A percentile compares a stretch with the other conserved stretches of the same genome.
These are phyloP conservation scores for Orbilia ellipsospora DNA, from an alignment of 2,329 filamentous ascomycete species.

Conservation along the genomic window DNA sequence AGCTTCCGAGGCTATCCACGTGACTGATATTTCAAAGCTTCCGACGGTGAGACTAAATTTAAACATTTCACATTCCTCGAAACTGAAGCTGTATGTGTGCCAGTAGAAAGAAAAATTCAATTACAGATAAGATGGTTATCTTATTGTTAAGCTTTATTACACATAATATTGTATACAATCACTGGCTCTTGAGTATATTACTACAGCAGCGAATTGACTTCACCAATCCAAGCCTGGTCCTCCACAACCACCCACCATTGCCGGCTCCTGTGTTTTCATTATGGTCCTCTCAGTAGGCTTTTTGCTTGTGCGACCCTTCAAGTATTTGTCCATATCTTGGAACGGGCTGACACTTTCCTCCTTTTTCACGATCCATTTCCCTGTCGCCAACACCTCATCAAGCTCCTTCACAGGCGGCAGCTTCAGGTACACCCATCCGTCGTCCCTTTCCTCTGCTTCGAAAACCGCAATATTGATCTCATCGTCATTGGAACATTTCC, in stretches of 20 bases:
- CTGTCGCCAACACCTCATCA: conserved; percentile 80
- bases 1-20: too few relatives aligned
- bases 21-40: too few relatives aligned
- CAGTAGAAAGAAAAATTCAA: too few relatives aligned
- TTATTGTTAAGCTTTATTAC: too few relatives aligned
- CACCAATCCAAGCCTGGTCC: conserved; percentile 46
- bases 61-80: too few relatives aligned
- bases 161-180: too few relatives aligned
- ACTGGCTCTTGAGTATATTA: too few relatives aligned
- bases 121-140: too few relatives aligned
- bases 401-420: conserved; percentile 83
- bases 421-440: conserved; percentile 82
- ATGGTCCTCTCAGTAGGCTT: conserved; percentile 42
- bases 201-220: background rate
- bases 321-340: conserved; percentile 65
- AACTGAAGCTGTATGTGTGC: too few relatives aligned
- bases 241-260: conserved; percentile 41
- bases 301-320: conserved; percentile 66
- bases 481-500: conserved; percentile 79
- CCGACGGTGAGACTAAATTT: too few relatives aligned
- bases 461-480: conserved; percentile 85
- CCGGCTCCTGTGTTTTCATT: conserved; percentile 42
- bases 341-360: conserved; percentile 67
- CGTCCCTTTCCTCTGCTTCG: conserved; percentile 76
- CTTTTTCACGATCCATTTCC: conserved; percentile 80